Conservation (phyloP, 805 yeast genomes). For the Zygosaccharomyces siamensis region DNA sequence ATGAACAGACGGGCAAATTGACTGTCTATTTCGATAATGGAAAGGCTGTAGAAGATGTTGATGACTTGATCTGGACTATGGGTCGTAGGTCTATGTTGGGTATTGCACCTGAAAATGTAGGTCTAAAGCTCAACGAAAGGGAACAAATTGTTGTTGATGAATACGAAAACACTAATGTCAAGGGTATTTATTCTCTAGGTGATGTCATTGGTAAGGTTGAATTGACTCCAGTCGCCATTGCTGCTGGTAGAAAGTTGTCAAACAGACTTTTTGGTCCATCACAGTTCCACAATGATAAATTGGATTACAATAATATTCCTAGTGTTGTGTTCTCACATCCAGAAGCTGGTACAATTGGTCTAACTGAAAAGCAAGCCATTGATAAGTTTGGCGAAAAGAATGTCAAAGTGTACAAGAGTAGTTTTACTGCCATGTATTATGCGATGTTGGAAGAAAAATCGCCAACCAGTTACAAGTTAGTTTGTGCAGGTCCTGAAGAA, state of each 20-base stretch:
- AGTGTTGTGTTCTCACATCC: conserved; percentile 98
- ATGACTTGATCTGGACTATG: conserved; percentile 84
- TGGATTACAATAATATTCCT: conserved; percentile 83
- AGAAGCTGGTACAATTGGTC: conserved; percentile 91
- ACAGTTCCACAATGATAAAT: conserved; percentile 63
- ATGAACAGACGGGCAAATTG: conserved; percentile 45
- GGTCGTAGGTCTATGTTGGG: conserved; percentile 80
- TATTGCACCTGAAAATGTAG: conserved; percentile 71
- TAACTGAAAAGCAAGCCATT: conserved; percentile 73
- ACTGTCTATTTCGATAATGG: conserved; percentile 43
- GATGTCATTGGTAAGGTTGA: conserved; percentile 92
- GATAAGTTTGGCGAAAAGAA: conserved; percentile 74
- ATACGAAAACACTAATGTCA: conserved; percentile 73
- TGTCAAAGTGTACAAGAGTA: conserved; percentile 75
- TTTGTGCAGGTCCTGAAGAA: conserved; percentile 75
- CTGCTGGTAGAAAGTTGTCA: conserved; percentile 92
- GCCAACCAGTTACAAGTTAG: conserved; percentile 81
- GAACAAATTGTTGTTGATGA: conserved; percentile 78
- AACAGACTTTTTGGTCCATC: conserved; percentile 87
- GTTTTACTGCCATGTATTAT: conserved; percentile 88
- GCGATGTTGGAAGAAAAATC: conserved; percentile 77
- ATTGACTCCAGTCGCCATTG: conserved; percentile 97
- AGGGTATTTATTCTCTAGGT: conserved; percentile 78
- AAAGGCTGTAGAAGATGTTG: conserved; percentile 60
- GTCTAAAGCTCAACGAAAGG: conserved; percentile 54